Evolutionary conservation across 1,139 yeast species (phyloP).

Genomic region (Taphrina flavorubra): DNA sequence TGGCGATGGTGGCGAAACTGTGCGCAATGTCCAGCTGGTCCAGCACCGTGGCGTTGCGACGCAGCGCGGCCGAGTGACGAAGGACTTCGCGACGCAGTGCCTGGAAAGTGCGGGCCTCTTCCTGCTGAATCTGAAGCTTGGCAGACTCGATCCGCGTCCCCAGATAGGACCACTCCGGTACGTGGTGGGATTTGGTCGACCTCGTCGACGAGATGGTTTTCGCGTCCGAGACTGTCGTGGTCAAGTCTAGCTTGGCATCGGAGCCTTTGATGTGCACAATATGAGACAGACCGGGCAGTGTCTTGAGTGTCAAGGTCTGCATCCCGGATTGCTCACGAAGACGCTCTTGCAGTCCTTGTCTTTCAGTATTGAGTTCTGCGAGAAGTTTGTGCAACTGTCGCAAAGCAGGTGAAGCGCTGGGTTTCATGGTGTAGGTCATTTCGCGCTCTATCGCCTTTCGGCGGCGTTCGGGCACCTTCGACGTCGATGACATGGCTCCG

Average conservation of each 20-base stretch:
- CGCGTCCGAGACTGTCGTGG: conserved; percentile 16
- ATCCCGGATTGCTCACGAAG: conserved; percentile 42
- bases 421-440: conserved; percentile 29
- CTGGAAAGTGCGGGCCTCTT: conserved; percentile 59
- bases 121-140: conserved; percentile 47
- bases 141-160: conserved; percentile 50
- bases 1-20: conserved; percentile 73
- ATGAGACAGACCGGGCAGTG: conserved; percentile 39
- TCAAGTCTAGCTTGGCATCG: conserved; percentile 25
- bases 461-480: conserved; percentile 17
- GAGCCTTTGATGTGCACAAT: conserved; percentile 42
- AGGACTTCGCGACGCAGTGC: conserved; percentile 56
- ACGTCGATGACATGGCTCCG: conserved; percentile 8
- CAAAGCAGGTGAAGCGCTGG: conserved; percentile 44
- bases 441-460: conserved; percentile 38
- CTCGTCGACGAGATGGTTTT: conserved; percentile 32
- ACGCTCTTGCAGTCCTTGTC: conserved; percentile 44
- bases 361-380: conserved; percentile 45
- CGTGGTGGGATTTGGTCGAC: conserved; percentile 37
- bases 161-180: conserved; percentile 49
- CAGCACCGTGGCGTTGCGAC: conserved; percentile 57
- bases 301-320: conserved; percentile 32
- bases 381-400: conserved; percentile 48
- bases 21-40: conserved; percentile 76
- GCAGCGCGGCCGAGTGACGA: conserved; percentile 54